Percentiles rank a stretch among this genome's conserved stretches.
phyloP scores from a whole-genome alignment of 139 green algal species.

The Dunaliella sp. region DNA sequence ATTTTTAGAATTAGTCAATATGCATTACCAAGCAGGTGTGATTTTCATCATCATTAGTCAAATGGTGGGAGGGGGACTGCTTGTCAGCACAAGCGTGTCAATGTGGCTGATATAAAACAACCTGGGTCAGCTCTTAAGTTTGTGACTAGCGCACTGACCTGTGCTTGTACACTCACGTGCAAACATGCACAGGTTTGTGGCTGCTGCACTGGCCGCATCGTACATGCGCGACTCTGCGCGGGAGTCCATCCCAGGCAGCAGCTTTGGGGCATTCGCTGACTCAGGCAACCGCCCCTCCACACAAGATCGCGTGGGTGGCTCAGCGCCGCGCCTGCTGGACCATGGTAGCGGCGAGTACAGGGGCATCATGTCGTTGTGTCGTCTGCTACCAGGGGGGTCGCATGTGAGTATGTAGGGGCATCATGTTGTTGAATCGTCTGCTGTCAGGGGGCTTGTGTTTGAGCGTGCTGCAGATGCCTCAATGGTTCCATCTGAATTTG shows the following conservation, averaged over 20 bases:
- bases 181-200: conserved; percentile 18
- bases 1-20: no score
- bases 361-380: conserved; percentile 52
- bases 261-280: not conserved
- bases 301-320: no score
- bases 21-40: no score
- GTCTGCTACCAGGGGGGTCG: conserved; percentile 68
- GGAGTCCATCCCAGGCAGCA: not conserved
- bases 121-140: no score
- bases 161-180: not conserved
- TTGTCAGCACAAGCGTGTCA: no score
- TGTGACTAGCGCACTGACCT: conserved; percentile 53
- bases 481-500: no score
- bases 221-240: conserved; percentile 11
- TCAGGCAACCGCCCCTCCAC: not conserved
- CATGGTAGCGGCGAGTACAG: conserved; percentile 72
- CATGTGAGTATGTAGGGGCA: not conserved
- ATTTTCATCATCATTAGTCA: no score
- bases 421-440: no score
- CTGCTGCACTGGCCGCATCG: conserved; percentile 12
- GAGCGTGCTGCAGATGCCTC: no score
- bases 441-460: no score
- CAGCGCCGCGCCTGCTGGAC: conserved; percentile 14
- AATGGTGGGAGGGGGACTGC: no score
- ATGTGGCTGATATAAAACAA: no score